Base-by-base conservation (phyloP, 1,284 basidiomycete species). In the Malassezia restricta region DNA sequence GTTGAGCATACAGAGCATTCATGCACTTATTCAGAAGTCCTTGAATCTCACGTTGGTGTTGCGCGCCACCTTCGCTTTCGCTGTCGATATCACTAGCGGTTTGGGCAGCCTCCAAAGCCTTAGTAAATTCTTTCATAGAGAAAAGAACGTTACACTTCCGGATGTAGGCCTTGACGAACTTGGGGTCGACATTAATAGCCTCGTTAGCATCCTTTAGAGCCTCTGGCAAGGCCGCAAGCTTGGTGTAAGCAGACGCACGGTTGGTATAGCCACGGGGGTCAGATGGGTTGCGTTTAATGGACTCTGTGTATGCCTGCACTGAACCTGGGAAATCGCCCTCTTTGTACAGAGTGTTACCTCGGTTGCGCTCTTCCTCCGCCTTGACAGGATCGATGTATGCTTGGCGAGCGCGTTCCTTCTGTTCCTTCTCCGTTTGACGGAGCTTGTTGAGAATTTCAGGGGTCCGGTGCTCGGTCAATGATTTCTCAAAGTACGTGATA, bases 241-340 rank as follows among this genome's bases (percentile, higher is more conserved):
- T 98, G 74, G 86, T 89, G 77, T 96, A 96, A 17, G 90, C 91
- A 30, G 89, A 86, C 14, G 94, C 88, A 50, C 94, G 84, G 78
- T 99, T 99, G 72, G 91, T 96, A 79, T 94, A 98, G 12, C 87
- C 89, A 60, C 85, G 80, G 8, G 94, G 82, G 71, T 99, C 92
- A 31, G 76, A 74, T 39, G 94, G 94, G 66, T 88, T 83, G 48
- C 94, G 84, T 78, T 96, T 96, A 78, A 98, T 94, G 57, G 88
- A 85, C 77, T 99, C 94, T 11, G 85, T 82, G 77, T 98, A 99
- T 39, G 81, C 79, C 76, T 87, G 89, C 58, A 98, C 91, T 1
- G 91, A 87, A n/a, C 79, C 83, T 14, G 83, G 89, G 75, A 71
- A 73, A 42, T 67, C 63, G 35, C 65, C 57, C 35, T 74, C 71